Evolutionary conservation across 805 yeast species (phyloP), one percentile per base, ranked within the genome.

Genomic region (Priceomyces haplophilus): DNA sequence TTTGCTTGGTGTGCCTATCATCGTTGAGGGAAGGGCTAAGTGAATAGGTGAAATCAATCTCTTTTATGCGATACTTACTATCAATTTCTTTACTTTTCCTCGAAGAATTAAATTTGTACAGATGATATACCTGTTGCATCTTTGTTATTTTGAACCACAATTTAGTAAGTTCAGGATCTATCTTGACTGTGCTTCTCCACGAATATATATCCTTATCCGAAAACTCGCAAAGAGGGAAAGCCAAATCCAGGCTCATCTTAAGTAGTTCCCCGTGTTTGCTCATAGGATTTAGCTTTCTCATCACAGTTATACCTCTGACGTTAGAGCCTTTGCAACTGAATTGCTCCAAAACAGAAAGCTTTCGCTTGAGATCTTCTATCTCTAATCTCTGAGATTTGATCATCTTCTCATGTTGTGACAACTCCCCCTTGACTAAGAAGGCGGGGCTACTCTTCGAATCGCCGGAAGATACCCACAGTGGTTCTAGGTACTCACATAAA

Each of bases 61-160:
- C 66, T 34, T 52, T 57, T 29, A 57, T 51, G 27, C 44, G 48
- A 20, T 40, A 43, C 6, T 43, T 30, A 20, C 32, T 21, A 12
- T 16, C 18, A 13, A 30, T 32, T 15, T 37, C 40, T n/a, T 31
- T 25, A 11, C 21, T 33, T 33, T 33, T 41, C 23, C 36, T 41
- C 29, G 51, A 39, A 34, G 51, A 38, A 31, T 50, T 51, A 45
- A 58, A 54, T 47, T 69, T 69, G 53, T 65, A 70, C 34, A 58
- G 47, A 43, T 64, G 67, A 52, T 70, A 70, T 10, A 65, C 55
- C 38, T 67, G 68, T 48, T 69, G 76, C 44, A 70, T 52, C 39
- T 59, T 64, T 24, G 69, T 65, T 45, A 70, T 68, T 37, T 62
- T 65, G 42, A 51, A 59, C 76, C 76, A 70, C 35, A 70, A 55